Conservation (phyloP, 1,284 basidiomycete species). For the Wolfiporia cocos region DNA sequence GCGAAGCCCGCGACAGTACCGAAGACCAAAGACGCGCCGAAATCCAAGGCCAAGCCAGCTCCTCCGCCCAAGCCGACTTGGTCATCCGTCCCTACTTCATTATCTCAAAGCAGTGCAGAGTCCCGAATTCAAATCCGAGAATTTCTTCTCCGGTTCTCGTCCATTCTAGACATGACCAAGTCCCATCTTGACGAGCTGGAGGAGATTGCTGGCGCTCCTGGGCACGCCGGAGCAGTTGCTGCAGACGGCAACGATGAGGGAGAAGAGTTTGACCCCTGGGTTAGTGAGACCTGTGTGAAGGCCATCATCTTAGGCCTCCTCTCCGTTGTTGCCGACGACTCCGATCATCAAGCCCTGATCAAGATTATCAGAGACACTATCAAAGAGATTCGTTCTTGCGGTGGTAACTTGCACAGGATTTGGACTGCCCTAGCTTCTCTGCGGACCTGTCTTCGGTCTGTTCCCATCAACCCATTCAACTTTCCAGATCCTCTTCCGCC, state of each 20-base stretch:
- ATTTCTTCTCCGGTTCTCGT: slow-evolving; percentile 60
- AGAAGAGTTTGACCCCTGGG: slow-evolving; percentile 44
- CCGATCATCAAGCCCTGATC: slow-evolving; percentile 26
- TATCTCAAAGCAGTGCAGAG: slow-evolving; percentile 44
- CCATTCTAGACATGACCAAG: slow-evolving; percentile 46
- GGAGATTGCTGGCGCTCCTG: slow-evolving; percentile 42
- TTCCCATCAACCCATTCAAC: slow-evolving; percentile 18
- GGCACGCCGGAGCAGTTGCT: slow-evolving; percentile 18
- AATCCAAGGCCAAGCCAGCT: slow-evolving; percentile 18
- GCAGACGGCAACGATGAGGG: slow-evolving; percentile 31
- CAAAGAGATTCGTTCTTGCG: slow-evolving; percentile 44
- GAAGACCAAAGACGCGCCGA: slow-evolving; percentile 10
- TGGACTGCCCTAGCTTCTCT: slow-evolving; percentile 49
- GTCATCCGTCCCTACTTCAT: slow-evolving; percentile 38
- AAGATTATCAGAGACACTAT: slow-evolving; percentile 41
- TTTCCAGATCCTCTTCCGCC: slow-evolving; percentile 55
- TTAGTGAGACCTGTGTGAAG: slow-evolving; percentile 57
- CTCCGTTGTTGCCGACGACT: slow-evolving; percentile 40
- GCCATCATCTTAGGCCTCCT: slow-evolving; percentile 55
- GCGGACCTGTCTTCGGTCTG: slow-evolving; percentile 29
- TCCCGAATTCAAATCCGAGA: slow-evolving; percentile 67
- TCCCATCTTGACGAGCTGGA: slow-evolving; percentile 60
- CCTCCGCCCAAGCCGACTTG: slow-evolving; percentile 32
- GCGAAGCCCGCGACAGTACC: slow-evolving; percentile 5
- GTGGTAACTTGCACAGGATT: slow-evolving; percentile 52